phyloP scores from a whole-genome alignment of 768 basidiomycete genomes.

The Kwoniella mangroviensis region DNA sequence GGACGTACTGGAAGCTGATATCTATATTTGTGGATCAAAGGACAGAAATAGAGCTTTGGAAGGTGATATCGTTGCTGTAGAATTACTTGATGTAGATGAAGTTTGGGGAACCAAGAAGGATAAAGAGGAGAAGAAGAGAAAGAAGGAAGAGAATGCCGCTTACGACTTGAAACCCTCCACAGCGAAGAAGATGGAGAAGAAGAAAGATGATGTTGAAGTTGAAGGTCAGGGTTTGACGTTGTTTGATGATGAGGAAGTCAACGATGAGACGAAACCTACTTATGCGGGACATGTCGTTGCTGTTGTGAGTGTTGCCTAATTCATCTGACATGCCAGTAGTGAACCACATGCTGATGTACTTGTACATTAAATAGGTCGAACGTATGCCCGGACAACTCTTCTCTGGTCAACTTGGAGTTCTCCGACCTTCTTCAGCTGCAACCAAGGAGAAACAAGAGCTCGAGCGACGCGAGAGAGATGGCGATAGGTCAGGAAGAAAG shows the following conservation, averaged over 20 bases:
- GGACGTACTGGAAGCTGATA: slow-evolving; percentile 96
- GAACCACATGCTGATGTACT: background rate
- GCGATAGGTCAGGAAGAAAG: slow-evolving; percentile 69
- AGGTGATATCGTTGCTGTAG: slow-evolving; percentile 95
- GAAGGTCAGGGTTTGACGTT: slow-evolving; percentile 96
- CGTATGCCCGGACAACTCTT: slow-evolving; percentile 99
- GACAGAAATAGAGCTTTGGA: slow-evolving; percentile 98
- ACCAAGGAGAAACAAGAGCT: slow-evolving; percentile 99
- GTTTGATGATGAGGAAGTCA: slow-evolving; percentile 99
- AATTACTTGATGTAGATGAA: slow-evolving; percentile 95
- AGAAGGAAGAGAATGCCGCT: slow-evolving; percentile 98
- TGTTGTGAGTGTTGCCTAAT: slow-evolving; percentile 61
- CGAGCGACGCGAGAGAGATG: slow-evolving; percentile 94
- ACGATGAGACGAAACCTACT: slow-evolving; percentile 96
- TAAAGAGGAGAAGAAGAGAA: slow-evolving; percentile 99
- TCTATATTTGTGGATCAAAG: slow-evolving; percentile 98
- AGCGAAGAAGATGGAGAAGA: slow-evolving; percentile 83
- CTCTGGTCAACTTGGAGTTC: slow-evolving; percentile 91
- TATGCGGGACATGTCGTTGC: slow-evolving; percentile 99
- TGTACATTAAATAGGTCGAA: slow-evolving; percentile 65
- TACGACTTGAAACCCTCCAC: slow-evolving; percentile 75
- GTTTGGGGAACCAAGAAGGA: slow-evolving; percentile 97
- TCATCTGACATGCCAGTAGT: background rate
- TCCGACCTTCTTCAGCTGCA: slow-evolving; percentile 93
- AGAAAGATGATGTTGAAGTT: slow-evolving; percentile 99